Evolutionary conservation across 257 asterid species (phyloP), one percentile per base, ranked within the genome.

Genomic region (Capsicum rhomboideum): DNA sequence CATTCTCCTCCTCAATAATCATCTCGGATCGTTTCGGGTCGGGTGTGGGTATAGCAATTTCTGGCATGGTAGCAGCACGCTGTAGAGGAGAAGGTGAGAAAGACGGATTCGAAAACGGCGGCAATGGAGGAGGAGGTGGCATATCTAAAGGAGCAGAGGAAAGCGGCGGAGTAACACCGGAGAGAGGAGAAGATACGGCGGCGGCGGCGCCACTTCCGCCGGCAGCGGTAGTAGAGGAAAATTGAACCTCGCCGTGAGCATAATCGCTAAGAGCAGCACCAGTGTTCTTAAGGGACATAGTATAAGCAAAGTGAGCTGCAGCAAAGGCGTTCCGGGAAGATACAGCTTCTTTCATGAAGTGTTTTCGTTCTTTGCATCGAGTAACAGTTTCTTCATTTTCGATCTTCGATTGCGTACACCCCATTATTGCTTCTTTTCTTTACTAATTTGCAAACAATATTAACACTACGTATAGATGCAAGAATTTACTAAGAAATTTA

Each of bases 231-330:
- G 84, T 44, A 50, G 89, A 17, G 18, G 94, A 89, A 74, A 77
- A 85, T 29, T 88, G 85, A 63, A 88, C 98, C 84, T 96, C 98
- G n/a, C 97, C 98, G 16, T 91, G 93, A 37, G 98, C 95, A 79
- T 87, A 97, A 84, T 97, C 98, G 80, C 98, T 93, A 77, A 97
- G 95, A 55, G 98, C 98, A 42, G 98, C 98, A 66, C 99, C 99
- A 80, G 96, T 89, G 88, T 97, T 93, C 83, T 95, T 97, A 67
- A 97, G 86, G 7, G 98, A 92, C 95, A 93, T 89, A 79, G 94
- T 91, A 83, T 95, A 91, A 61, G 97, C 90, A 0, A 98, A 92
- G 86, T 97, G 98, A 8, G 99, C 98, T 2, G 98, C 97, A 6
- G 99, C 96, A 85, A 97, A 97, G 82, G 95, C 97, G 90, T 97